A percentile compares a stretch with the other conserved stretches of the same genome.
These are phyloP conservation scores for Microdochium nivale DNA, from an alignment of 2,329 filamentous ascomycete species.

Conservation along the genomic window DNA sequence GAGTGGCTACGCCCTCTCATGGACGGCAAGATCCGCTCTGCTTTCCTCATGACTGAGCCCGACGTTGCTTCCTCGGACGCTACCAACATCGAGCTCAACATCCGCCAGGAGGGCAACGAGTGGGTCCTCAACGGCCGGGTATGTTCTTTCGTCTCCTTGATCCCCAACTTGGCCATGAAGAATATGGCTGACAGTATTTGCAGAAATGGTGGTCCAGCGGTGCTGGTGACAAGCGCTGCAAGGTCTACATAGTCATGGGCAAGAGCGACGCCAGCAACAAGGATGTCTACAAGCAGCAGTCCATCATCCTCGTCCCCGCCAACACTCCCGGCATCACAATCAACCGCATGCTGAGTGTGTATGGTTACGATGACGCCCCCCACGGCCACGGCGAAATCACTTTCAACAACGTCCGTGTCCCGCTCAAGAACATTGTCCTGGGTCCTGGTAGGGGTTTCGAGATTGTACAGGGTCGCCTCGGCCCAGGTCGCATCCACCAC, in stretches of 20 bases:
- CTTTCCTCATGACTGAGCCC: conserved; percentile 92
- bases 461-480: conserved; percentile 94
- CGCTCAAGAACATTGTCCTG: conserved; percentile 74
- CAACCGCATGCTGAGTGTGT: conserved; percentile 86
- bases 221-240: conserved; percentile 84
- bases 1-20: conserved; percentile 76
- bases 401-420: conserved; percentile 86
- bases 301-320: conserved; percentile 81
- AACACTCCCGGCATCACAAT: conserved; percentile 80
- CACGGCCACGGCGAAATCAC: conserved; percentile 92
- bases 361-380: conserved; percentile 96
- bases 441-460: conserved; percentile 94
- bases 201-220: conserved; percentile 99
- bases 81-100: conserved; percentile 81
- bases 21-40: conserved; percentile 77
- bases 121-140: conserved; percentile 86
- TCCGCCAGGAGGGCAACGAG: conserved; percentile 74
- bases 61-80: conserved; percentile 85
- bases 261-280: conserved; percentile 72
- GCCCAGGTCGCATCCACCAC: conserved; percentile 94
- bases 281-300: conserved; percentile 83
- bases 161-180: neutral
- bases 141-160: conserved; percentile 16
- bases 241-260: conserved; percentile 94
- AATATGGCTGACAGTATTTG: conserved; percentile 8